Conservation (phyloP, 75 land plant species). For the Cryptomeria japonica region DNA sequence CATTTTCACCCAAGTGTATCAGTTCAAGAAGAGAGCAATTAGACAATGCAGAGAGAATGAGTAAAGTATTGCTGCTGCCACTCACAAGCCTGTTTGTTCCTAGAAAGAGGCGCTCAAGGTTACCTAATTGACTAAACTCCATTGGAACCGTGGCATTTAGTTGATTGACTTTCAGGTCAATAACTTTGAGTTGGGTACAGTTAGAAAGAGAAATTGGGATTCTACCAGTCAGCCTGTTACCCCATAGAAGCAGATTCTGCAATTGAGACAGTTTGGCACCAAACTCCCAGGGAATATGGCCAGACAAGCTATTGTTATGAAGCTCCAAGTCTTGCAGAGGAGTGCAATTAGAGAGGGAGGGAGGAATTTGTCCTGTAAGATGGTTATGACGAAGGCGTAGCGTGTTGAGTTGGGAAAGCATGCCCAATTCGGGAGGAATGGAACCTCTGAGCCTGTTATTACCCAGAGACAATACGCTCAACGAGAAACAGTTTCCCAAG, state of each 20-base stretch:
- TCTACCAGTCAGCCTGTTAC: slow-evolving; percentile 40
- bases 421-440: slow-evolving; percentile 30
- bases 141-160: slow-evolving; percentile 14
- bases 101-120: slow-evolving; percentile 16
- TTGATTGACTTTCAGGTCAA: slow-evolving; percentile 13
- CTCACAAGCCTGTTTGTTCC: slow-evolving; percentile 44
- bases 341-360: slow-evolving; percentile 24
- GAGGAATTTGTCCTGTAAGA: slow-evolving; percentile 26
- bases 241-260: slow-evolving; percentile 31
- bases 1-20: slow-evolving; percentile 21
- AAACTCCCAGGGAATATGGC: slow-evolving; percentile 42
- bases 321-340: slow-evolving; percentile 46
- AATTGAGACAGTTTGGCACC: slow-evolving; percentile 33
- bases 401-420: slow-evolving; percentile 15
- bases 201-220: slow-evolving; percentile 36
- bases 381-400: slow-evolving; percentile 31
- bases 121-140: slow-evolving; percentile 9
- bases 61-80: neutral
- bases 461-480: slow-evolving; percentile 29
- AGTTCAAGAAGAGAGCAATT: slow-evolving; percentile 22
- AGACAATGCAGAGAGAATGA: slow-evolving; percentile 44
- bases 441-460: slow-evolving; percentile 26
- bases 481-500: slow-evolving; percentile 15
- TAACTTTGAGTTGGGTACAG: slow-evolving; percentile 34
- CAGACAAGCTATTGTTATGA: slow-evolving; percentile 43